phyloP scores from a whole-genome alignment of 805 yeast species.

The Diddensiella transvaalensis region DNA sequence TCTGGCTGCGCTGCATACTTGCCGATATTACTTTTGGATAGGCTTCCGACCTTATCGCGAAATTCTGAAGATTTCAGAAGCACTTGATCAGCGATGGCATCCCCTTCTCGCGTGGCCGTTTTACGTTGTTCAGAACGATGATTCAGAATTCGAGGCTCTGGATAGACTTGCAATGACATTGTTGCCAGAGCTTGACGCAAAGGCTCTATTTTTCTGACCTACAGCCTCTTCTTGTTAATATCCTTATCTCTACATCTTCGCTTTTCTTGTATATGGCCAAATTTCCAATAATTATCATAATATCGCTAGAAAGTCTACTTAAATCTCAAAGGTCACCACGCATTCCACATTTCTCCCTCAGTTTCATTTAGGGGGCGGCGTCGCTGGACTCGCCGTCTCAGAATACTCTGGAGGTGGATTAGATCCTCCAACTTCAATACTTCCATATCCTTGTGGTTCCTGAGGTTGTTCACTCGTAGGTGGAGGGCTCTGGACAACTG shows the following conservation, averaged over 20 bases:
- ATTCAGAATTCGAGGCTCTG: neutral
- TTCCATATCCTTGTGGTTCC: conserved; percentile 38
- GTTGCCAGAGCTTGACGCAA: neutral
- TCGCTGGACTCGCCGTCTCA: neutral
- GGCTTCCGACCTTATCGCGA: conserved; percentile 14
- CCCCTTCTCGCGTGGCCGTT: conserved; percentile 13
- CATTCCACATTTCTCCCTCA: neutral
- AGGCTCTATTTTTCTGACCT: neutral
- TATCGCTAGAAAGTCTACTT: neutral
- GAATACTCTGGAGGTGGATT: conserved; percentile 34
- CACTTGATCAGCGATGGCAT: conserved; percentile 13
- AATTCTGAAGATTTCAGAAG: conserved; percentile 5
- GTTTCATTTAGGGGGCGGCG: neutral
- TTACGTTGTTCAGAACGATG: conserved; percentile 1
- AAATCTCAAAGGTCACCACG: neutral
- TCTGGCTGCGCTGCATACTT: conserved; percentile 14
- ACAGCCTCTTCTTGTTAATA: too few relatives aligned
- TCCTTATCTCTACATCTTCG: too few relatives aligned
- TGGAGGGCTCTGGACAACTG: neutral
- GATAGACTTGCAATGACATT: neutral
- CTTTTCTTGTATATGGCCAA: too few relatives aligned
- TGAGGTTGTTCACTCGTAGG: neutral
- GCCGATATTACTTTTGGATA: conserved; percentile 17
- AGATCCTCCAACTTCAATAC: conserved; percentile 57
- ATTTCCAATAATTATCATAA: neutral